These are phyloP conservation scores for Starmerella powellii DNA, from an alignment of 805 yeast species.

Conservation along the genomic window DNA sequence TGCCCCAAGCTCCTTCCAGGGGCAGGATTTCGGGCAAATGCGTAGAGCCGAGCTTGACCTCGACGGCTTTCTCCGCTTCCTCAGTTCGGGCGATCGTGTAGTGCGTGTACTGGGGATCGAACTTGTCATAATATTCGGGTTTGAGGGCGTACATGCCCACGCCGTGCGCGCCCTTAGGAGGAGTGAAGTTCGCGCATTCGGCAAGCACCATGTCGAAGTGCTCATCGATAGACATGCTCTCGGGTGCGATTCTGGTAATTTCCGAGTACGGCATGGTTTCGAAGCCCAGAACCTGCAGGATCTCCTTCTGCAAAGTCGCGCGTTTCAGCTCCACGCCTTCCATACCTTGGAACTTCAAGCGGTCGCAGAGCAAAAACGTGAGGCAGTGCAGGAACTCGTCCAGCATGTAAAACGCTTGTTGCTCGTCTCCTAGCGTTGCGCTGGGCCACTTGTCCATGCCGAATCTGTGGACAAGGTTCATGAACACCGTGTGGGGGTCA, in stretches of 20 bases:
- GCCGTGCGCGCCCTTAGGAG: constrained; percentile 48
- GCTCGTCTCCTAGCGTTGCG: constrained; percentile 30
- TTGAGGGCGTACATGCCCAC: constrained; percentile 59
- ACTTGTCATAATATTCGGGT: constrained; percentile 37
- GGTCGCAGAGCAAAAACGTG: constrained; percentile 57
- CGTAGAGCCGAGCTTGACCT: constrained; percentile 37
- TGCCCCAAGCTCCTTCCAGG: constrained; percentile 27
- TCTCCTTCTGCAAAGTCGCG: constrained; percentile 48
- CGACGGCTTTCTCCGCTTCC: constrained; percentile 60
- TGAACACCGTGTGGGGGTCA: constrained; percentile 44
- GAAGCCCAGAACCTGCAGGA: constrained; percentile 75
- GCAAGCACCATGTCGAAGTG: constrained; percentile 52
- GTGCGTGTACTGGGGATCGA: constrained; percentile 77
- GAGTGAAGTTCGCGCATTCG: constrained; percentile 47
- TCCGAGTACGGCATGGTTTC: constrained; percentile 61
- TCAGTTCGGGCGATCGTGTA: constrained; percentile 68
- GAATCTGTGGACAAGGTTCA: constrained; percentile 60
- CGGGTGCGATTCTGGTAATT: constrained; percentile 58
- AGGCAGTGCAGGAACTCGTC: constrained; percentile 68
- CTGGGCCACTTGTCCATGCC: constrained; percentile 47
- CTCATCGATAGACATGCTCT: constrained; percentile 59
- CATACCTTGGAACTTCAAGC: constrained; percentile 42
- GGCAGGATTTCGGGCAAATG: constrained; percentile 41
- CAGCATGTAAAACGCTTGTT: constrained; percentile 45
- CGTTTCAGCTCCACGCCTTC: constrained; percentile 39